Conservation (phyloP, 306 rosid genomes). For the Astragalus membranaceus region DNA sequence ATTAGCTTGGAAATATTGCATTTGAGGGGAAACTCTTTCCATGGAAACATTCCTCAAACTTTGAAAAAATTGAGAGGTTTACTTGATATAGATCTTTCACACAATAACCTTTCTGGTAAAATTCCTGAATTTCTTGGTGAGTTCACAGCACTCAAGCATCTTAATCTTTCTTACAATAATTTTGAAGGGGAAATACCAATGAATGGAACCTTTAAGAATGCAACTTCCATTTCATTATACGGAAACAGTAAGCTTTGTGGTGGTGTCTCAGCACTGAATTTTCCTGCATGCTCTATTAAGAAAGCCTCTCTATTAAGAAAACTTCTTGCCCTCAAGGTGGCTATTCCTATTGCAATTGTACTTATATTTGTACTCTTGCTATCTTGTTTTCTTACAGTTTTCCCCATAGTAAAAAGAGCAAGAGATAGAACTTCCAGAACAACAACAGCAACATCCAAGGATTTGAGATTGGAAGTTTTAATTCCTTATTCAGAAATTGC, state of each 20-base stretch:
- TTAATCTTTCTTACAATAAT: too few species aligned
- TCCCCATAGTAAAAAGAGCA: background rate
- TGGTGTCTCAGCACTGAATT: too few species aligned
- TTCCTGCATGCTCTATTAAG: too few species aligned
- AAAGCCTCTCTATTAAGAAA: background rate
- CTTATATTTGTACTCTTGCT: background rate
- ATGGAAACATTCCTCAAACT: conserved; percentile 24
- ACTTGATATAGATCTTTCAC: conserved; percentile 21
- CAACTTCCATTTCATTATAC: too few species aligned
- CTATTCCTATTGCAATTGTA: conserved; percentile 6
- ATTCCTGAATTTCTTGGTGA: conserved; percentile 26
- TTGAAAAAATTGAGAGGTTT: conserved; percentile 30
- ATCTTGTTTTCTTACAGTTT: background rate
- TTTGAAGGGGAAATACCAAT: too few species aligned
- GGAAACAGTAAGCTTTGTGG: too few species aligned
- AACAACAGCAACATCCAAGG: background rate
- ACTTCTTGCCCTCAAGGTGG: conserved; percentile 9
- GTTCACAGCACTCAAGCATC: background rate
- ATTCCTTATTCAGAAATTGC: conserved; percentile 22
- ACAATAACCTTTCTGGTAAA: conserved; percentile 22
- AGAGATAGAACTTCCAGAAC: background rate
- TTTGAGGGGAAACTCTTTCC: conserved; percentile 29
- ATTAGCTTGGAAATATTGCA: conserved; percentile 14
- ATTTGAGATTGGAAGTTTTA: background rate
- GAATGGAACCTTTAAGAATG: too few species aligned